Conservation (phyloP, 441 rosid genomes). For the Populus hybrid region DNA sequence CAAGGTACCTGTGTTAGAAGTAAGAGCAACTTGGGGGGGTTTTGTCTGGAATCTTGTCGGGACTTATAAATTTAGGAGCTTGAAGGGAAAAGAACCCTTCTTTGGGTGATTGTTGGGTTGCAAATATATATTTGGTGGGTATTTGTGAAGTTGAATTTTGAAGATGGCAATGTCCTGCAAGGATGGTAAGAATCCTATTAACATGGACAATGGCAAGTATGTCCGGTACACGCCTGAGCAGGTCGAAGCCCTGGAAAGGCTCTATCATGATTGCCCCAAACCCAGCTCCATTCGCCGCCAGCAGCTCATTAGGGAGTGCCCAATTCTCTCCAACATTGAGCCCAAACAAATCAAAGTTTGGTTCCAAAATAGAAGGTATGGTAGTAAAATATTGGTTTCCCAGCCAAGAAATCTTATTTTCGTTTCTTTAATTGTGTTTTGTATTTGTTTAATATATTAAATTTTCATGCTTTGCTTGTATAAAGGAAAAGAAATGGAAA, state of each 20-base stretch:
- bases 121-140: constrained; percentile 12
- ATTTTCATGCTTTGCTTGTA: not conserved
- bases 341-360: constrained; percentile 99
- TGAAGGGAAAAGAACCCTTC: not conserved
- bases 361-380: constrained; percentile 97
- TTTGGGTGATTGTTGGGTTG: not conserved
- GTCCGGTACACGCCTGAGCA: constrained; percentile 98
- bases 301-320: constrained; percentile 95
- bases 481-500: not conserved
- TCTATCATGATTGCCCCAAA: constrained; percentile 96
- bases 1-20: constrained; percentile 19
- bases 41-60: constrained; percentile 6
- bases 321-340: constrained; percentile 95
- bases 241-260: constrained; percentile 98
- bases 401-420: constrained; percentile 7
- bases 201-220: constrained; percentile 91
- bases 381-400: not conserved
- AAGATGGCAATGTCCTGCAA: constrained; percentile 87
- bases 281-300: constrained; percentile 98
- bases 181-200: constrained; percentile 66
- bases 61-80: not conserved
- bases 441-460: not conserved
- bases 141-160: constrained; percentile 1
- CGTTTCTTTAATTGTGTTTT: not conserved
- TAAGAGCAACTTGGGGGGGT: constrained; percentile 19